Conservation (phyloP, 768 basidiomycete species). For the Tricholoma sp. region DNA sequence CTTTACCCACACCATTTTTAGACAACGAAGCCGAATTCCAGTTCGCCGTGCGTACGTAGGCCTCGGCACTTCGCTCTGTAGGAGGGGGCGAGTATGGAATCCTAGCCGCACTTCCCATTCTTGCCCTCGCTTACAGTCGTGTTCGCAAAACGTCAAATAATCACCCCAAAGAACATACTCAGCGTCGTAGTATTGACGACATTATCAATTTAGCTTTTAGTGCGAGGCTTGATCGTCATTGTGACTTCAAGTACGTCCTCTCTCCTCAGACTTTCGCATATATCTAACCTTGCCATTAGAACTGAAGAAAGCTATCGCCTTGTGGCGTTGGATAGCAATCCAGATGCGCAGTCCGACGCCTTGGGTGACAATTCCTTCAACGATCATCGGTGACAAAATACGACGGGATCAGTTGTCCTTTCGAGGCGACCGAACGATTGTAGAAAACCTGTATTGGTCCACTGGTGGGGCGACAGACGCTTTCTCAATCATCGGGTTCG, state of each 20-base stretch:
- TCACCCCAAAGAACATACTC: conserved; percentile 2
- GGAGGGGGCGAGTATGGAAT: conserved; percentile 4
- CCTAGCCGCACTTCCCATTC: conserved; percentile 1
- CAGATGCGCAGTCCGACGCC: conserved; percentile 6
- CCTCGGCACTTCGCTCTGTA: conserved; percentile 4
- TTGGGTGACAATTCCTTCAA: conserved; percentile 6
- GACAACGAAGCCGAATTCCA: conserved; percentile 5
- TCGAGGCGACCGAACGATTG: conserved; percentile 1
- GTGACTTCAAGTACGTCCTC: conserved; percentile 5
- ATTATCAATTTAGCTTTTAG: conserved; percentile 1
- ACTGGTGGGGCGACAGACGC: background rate
- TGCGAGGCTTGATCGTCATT: conserved; percentile 1
- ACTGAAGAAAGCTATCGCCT: background rate
- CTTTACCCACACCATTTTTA: conserved; percentile 1
- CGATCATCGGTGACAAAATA: background rate
- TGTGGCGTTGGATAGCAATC: background rate
- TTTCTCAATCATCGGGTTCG: conserved; percentile 11
- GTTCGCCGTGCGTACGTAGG: conserved; percentile 4
- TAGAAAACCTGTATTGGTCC: conserved; percentile 9
- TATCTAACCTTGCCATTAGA: background rate
- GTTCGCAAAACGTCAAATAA: conserved; percentile 5
- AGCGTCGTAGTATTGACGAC: no score
- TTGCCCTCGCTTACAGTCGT: conserved; percentile 8
- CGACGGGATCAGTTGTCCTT: background rate
- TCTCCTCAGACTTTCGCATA: background rate